Base-by-base conservation (phyloP, 495 filamentous ascomycete species). In the Oleoguttula mirabilis region DNA sequence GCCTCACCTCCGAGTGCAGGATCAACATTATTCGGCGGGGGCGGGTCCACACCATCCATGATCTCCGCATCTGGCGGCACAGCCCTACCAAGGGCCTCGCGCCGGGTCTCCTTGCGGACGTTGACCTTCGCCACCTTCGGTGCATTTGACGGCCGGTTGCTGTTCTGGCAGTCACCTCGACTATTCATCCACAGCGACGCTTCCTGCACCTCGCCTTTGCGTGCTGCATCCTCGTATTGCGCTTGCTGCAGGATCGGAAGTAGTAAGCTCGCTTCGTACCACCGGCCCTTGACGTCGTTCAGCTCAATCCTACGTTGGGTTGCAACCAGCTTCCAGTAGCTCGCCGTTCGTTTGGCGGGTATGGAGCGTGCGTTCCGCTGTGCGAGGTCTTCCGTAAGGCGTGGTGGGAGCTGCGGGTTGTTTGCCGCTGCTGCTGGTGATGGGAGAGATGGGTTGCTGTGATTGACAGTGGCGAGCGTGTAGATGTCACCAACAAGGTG, bases 241-340 rank as follows among this genome's bases (percentile, higher is more conserved):
- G 32, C 40, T 14, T 58, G 62, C 19, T 65, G 61, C 3, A 76
- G 40, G 39, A 70, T 66, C 0, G 70, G 70, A 7, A 73, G 62
- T 3, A 77, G 53, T 3, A 69, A 48, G 36, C 62, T 65, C 3
- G 66, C 67, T 48, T 79, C 76, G 55, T 79, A 79, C 75, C 75
- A 79, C 11, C 75, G 63, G 4, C 75, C 75, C 50, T 75, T 76
- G 50, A 79, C 56, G 23, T 77, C 70, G n/a, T 57, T 52, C 2
- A 77, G 50, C 3, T 54, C 55, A 45, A 66, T 50, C 17, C 48
- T 60, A 17, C 51, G 39, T 23, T 50, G 46, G 6, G 56, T 36
- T 21, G 61, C 48, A 1, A 60, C 41, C 19, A 72, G 50, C 34
- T 65, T 62, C 70, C 69, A 74, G 53, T 62, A 70, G 27, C 51